Evolutionary conservation across 768 basidiomycete genomes (phyloP).

Genomic region (Piloderma croceum): DNA sequence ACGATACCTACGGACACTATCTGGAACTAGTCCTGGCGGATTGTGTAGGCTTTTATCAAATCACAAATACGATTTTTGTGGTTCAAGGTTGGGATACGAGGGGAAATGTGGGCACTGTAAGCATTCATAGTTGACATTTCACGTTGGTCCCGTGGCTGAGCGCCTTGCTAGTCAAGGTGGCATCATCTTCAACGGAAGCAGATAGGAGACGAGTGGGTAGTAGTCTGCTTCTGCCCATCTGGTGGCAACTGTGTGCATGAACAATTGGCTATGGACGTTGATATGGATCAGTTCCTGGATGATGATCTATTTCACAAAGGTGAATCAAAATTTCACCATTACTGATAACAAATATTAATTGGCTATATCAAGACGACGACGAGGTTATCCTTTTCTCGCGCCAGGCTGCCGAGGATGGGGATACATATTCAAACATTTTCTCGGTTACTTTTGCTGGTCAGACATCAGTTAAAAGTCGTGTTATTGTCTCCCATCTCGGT

Average conservation of each 20-base stretch:
- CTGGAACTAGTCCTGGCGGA: slow-evolving; percentile 6
- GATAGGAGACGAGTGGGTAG: slow-evolving; percentile 4
- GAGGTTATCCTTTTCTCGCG: slow-evolving; percentile 8
- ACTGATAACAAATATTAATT: background rate
- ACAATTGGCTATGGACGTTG: slow-evolving; percentile 1
- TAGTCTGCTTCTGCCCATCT: slow-evolving; percentile 7
- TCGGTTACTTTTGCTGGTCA: slow-evolving; percentile 5
- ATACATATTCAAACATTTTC: slow-evolving; percentile 4
- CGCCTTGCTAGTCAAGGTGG: slow-evolving; percentile 5
- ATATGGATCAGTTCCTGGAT: slow-evolving; percentile 6
- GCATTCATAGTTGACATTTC: background rate
- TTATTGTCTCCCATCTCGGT: slow-evolving; percentile 5
- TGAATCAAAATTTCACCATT: background rate
- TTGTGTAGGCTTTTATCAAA: slow-evolving; percentile 8
- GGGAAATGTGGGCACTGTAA: background rate
- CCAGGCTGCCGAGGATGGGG: slow-evolving; percentile 2
- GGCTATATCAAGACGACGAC: background rate
- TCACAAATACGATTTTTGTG: slow-evolving; percentile 5
- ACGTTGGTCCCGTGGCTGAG: background rate
- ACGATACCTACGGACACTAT: background rate
- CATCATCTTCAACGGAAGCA: slow-evolving; percentile 9
- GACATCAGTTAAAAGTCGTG: slow-evolving; percentile 1
- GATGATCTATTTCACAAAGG: slow-evolving; percentile 2
- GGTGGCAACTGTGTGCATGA: slow-evolving; percentile 5
- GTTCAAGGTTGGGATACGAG: slow-evolving; percentile 14